Evolutionary conservation across 352 stramenopile genomes (phyloP), one percentile per base, ranked within the genome.

Genomic region (Phytophthora brassicae): DNA sequence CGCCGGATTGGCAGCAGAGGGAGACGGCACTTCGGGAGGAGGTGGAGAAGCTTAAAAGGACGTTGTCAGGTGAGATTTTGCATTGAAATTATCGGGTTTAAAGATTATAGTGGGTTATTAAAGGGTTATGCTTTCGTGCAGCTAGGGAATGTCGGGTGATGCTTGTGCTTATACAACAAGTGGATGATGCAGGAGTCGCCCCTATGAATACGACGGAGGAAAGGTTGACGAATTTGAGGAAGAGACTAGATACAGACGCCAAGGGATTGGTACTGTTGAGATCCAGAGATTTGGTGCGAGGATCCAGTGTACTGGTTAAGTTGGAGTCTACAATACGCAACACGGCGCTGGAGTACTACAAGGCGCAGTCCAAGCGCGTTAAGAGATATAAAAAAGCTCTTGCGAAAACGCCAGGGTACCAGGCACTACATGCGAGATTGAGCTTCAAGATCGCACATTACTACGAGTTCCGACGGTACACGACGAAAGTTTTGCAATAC

Each of bases 391-490:
- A 93, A 65, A 95, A 95, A 46, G 67, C 74, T 11, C 70, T 92
- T 13, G 77, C 71, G 50, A 94, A 92, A 68, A 81, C 66, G n/a
- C 35, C 64, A 4, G 64, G 59, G 16, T 74, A 83, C 24, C 65
- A 86, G 50, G 71, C 73, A 6, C 54, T 94, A 19, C 77, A 88
- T 23, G 81, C 84, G 11, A 75, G 87, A n/a, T 75, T 92, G 42
- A 89, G 80, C 55, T 96, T 96, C 62, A 96, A 96, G 74, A 92
- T 94, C 38, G 87, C 85, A 17, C 87, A 96, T 54, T 96, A 92
- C 55, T 94, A 94, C 50, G 87, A 96, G 66, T 96, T 96, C 53
- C 74, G 87, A 43, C 73, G 86, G 6, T 90, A 92, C 52, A 94
- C 84, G 42, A 91, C 80, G 47, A 96, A 96, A 54, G 84, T 94